These are phyloP conservation scores for Daldinia caldariorum DNA, from an alignment of 495 filamentous ascomycete genomes.

Conservation along the genomic window DNA sequence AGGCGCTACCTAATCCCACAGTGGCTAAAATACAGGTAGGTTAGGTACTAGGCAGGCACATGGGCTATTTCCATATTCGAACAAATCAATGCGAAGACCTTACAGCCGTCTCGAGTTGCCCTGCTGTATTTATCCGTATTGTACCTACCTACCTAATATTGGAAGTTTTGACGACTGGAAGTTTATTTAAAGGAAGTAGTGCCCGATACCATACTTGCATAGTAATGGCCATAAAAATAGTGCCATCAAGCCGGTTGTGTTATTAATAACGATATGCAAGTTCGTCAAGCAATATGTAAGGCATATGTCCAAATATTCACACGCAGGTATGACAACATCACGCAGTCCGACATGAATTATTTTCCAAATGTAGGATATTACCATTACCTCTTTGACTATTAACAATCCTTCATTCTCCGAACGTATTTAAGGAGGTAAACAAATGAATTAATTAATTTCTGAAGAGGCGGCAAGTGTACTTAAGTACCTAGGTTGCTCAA, in stretches of 20 bases:
- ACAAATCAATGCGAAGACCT: slow-evolving; percentile 27
- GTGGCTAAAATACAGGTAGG: slow-evolving; percentile 33
- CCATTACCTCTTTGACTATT: not conserved
- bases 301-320: not conserved
- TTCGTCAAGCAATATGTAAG: slow-evolving; percentile 6
- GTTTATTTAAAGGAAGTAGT: not conserved
- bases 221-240: too few species aligned
- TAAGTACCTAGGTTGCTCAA: too few species aligned
- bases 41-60: too few species aligned
- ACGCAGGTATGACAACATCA: slow-evolving; percentile 19
- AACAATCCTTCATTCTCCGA: too few species aligned
- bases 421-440: too few species aligned
- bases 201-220: too few species aligned
- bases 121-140: slow-evolving; percentile 3
- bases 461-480: too few species aligned
- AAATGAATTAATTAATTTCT: too few species aligned
- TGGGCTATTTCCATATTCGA: slow-evolving; percentile 10
- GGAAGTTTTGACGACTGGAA: too few species aligned
- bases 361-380: not conserved
- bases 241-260: not conserved
- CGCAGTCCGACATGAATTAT: slow-evolving; percentile 2
- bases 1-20: slow-evolving; percentile 21
- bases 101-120: not conserved
- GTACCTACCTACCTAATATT: too few species aligned
- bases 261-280: slow-evolving; percentile 6